A percentile compares a stretch with the other conserved stretches of the same genome.
Conservation (phyloP, 2,329 filamentous ascomycete genomes). For the Epichloe gansuensis region DNA sequence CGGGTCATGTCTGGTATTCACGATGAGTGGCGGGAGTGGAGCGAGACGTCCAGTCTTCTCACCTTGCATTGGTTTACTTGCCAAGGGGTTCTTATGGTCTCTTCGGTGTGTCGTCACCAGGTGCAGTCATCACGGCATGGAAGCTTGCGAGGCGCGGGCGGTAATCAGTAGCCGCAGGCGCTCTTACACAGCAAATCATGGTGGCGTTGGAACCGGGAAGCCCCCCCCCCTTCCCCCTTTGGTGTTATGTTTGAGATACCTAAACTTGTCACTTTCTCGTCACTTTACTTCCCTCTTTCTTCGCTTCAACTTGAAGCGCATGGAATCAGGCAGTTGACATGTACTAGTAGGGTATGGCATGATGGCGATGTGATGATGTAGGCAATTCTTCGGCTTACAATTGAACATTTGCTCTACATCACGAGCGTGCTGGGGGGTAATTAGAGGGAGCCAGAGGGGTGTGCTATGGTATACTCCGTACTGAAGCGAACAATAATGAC, state of each 20-base stretch:
- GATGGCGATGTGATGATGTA: background rate
- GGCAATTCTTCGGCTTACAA: too few species aligned
- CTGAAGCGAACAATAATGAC: too few species aligned
- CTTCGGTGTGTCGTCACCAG: background rate
- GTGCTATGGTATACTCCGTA: too few species aligned
- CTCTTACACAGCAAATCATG: background rate
- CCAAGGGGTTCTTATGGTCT: background rate
- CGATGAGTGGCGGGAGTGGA: background rate
- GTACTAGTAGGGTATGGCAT: background rate
- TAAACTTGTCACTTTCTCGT: background rate
- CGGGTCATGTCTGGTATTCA: background rate
- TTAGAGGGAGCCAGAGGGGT: too few species aligned
- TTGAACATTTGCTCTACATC: too few species aligned
- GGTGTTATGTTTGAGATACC: background rate
- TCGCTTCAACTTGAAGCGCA: background rate
- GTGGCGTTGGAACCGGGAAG: background rate
- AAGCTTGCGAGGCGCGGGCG: background rate
- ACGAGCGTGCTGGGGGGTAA: too few species aligned
- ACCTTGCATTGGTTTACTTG: background rate
- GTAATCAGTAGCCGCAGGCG: background rate
- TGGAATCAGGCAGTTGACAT: background rate
- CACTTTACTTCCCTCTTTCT: background rate
- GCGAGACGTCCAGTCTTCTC: too few species aligned
- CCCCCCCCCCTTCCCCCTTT: background rate
- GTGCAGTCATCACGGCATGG: background rate